Evolutionary conservation across 169 alveolate genomes (phyloP).

Genomic region (Perkinsus olseni): DNA sequence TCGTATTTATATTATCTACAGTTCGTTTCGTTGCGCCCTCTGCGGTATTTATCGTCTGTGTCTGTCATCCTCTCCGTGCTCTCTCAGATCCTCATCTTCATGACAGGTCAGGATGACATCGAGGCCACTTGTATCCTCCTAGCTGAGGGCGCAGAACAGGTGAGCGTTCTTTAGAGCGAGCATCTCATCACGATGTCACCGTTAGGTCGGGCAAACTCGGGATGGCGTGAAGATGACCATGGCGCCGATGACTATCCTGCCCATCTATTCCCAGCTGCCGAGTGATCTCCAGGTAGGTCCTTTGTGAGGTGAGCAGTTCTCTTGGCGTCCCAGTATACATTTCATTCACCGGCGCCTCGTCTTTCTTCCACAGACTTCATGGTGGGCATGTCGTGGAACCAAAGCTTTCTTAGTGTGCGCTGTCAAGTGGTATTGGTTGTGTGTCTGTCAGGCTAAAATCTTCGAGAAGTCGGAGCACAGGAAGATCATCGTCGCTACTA

Average conservation of each 20-base stretch:
- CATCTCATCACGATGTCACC: conserved; percentile 39
- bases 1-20: no score
- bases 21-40: no score
- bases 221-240: not conserved
- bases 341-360: no score
- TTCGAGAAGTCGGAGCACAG: conserved; percentile 53
- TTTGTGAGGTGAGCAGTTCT: no score
- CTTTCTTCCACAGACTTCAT: no score
- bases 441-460: conserved; percentile 28
- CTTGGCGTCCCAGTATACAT: no score
- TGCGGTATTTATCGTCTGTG: no score
- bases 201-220: conserved; percentile 15
- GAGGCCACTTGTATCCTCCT: conserved; percentile 93
- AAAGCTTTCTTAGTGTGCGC: no score
- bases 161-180: conserved; percentile 32
- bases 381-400: no score
- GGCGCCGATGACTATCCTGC: conserved; percentile 57
- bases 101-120: conserved; percentile 99
- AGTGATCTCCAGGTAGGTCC: conserved; percentile 89
- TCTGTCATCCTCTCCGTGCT: no score
- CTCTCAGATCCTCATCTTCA: conserved; percentile 86
- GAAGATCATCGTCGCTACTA: conserved; percentile 95
- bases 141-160: conserved; percentile 72
- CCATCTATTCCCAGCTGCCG: conserved; percentile 97
- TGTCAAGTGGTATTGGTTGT: no score